Conservation (phyloP, 208 protist genomes). For the Acanthamoeba royreba region DNA sequence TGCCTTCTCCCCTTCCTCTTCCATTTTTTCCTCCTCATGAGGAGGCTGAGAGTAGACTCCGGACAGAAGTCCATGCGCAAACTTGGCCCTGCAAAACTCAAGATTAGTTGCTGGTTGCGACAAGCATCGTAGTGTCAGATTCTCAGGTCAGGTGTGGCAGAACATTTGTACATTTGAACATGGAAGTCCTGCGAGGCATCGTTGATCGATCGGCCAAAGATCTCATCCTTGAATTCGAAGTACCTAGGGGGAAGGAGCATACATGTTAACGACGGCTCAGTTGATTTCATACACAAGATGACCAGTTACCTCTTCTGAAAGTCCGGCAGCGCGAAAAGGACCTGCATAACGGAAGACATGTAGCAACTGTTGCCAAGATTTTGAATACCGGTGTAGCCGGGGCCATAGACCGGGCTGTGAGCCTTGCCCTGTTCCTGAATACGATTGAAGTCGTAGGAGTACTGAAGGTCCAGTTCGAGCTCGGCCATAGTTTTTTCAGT, state of each 20-base stretch:
- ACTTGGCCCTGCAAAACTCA: constrained; percentile 80
- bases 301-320: constrained; percentile 73
- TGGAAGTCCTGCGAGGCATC: constrained; percentile 44
- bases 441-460: constrained; percentile 79
- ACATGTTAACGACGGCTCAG: neutral
- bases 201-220: neutral
- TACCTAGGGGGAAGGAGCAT: constrained; percentile 19
- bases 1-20: constrained; percentile 42
- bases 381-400: constrained; percentile 87
- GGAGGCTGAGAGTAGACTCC: constrained; percentile 86
- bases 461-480: constrained; percentile 94
- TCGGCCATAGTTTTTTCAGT: constrained; percentile 95
- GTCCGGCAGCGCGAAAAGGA: constrained; percentile 83
- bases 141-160: neutral
- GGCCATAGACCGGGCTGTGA: constrained; percentile 89
- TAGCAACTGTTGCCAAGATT: constrained; percentile 98
- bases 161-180: neutral
- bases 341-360: constrained; percentile 93
- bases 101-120: constrained; percentile 22
- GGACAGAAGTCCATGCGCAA: constrained; percentile 88
- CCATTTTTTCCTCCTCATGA: neutral
- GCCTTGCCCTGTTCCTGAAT: constrained; percentile 76
- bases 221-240: constrained; percentile 37
- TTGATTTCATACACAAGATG: constrained; percentile 47
- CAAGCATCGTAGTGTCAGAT: neutral